These are phyloP conservation scores for Teratosphaeriaceae sp. DNA, from an alignment of 2,329 filamentous ascomycete species.

Conservation along the genomic window DNA sequence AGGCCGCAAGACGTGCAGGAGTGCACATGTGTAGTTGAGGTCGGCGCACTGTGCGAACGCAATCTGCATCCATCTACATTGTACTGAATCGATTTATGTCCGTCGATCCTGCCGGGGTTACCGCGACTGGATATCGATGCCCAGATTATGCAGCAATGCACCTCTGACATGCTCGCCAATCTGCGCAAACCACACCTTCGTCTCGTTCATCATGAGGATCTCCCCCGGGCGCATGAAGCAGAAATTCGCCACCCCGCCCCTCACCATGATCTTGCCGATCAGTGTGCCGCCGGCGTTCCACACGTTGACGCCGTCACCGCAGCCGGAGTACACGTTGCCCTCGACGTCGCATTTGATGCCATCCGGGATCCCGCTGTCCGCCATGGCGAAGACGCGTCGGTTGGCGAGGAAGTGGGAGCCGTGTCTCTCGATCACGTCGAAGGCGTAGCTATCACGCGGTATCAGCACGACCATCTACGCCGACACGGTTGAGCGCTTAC, in stretches of 20 bases:
- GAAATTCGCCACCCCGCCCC: slow-evolving; percentile 31
- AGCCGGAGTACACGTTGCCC: slow-evolving; percentile 52
- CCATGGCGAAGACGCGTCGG: slow-evolving; percentile 23
- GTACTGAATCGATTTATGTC: too few relatives aligned
- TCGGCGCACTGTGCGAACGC: too few relatives aligned
- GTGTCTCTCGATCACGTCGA: slow-evolving; percentile 24
- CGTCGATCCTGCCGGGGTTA: too few relatives aligned
- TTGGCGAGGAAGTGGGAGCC: slow-evolving; percentile 21
- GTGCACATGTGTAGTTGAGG: too few relatives aligned
- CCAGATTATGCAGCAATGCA: slow-evolving; percentile 22
- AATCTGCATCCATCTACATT: too few relatives aligned
- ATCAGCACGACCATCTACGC: too few relatives aligned
- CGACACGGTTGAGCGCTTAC: slow-evolving; percentile 34
- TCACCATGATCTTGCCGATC: slow-evolving; percentile 53
- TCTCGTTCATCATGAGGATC: slow-evolving; percentile 22
- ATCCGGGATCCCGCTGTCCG: slow-evolving; percentile 47
- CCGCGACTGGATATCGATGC: slow-evolving; percentile 16
- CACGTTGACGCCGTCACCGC: slow-evolving; percentile 49
- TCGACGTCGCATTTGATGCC: slow-evolving; percentile 49
- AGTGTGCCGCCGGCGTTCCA: slow-evolving; percentile 45
- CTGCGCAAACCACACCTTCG: slow-evolving; percentile 19
- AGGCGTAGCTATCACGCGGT: slow-evolving; percentile 15
- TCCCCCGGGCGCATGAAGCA: slow-evolving; percentile 23
- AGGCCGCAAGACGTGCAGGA: too few relatives aligned
- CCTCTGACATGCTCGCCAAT: slow-evolving; percentile 15